Evolutionary conservation across 805 yeast species (phyloP), one percentile per base, ranked within the genome.

Genomic region (Grigorovia jiainica): DNA sequence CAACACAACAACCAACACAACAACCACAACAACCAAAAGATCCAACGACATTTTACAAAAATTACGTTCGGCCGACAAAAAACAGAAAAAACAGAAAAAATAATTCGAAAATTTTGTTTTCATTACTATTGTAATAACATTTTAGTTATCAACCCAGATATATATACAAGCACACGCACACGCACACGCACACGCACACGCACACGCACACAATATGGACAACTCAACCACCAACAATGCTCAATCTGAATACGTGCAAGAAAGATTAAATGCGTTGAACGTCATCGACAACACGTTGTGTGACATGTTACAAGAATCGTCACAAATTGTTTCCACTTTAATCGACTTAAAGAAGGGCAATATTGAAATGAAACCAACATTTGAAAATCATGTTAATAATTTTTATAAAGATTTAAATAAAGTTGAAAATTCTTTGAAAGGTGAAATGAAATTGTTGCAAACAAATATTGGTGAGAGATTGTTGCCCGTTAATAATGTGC

Each of bases 331-430:
- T 6, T 55, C 51, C 35, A 48, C 61, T 5, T 50, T 58, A 36
- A 50, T 53, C 19, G 64, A 58, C 31, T 42, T 60, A 38, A 60
- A 60, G 43, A 48, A 52, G 31, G 61, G 65, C 8, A 57, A 57
- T 37, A 51, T 50, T 5, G 50, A 44, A 7, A 41, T 54, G 44
- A 54, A 51, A 49, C 53, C 60, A 8, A 58, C 51, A 24, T 60
- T 60, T 29, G 53, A 56, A 24, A 49, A 50, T 34, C 59, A 59
- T 40, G 55, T 52, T 1, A 47, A 45, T 16, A 52, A 49, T 20
- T 57, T 58, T 36, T 56, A 58, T 44, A 41, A 42, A 16, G 50
- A 49, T 24, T 40, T 60, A 16, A 56, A 57, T 16, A 39, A 39
- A 24, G 55, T 59, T 2, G 45, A 56, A 0, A 47, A 44, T 6